Base-by-base conservation (phyloP, 1,139 yeast species). In the Suhomyces bribrorum region DNA sequence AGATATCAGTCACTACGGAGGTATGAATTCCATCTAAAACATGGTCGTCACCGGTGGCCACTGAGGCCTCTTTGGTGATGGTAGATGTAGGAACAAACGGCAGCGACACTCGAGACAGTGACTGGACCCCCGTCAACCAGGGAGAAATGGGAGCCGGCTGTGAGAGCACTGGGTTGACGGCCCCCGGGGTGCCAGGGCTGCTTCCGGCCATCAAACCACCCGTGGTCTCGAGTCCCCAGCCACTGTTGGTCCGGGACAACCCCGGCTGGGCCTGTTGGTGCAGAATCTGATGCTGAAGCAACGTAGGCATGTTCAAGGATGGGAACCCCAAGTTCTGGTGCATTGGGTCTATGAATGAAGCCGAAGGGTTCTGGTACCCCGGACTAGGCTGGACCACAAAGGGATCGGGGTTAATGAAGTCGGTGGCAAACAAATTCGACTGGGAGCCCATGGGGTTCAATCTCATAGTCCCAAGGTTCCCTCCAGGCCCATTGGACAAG, bases 61-160 rank as follows among this genome's bases (percentile, higher is more conserved):
- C 31, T 5, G 28, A n/a, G 8, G 35, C 12, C 13, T 38, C 41
- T 5, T 27, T 24, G 15, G 34, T 28, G 23, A 32, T 32, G 8
- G 33, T 37, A 11, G 48, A 29, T 4, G 42, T 32, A 9, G 67
- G 60, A 14, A 64, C 64, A 48, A 71, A 72, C 2, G 77, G 77
- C 3, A 76, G 70, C 41, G 55, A 59, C 12, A 66, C 73, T 24
- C 77, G 53, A 12, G 75, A 69, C 43, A 49, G 61, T 5, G 66
- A 53, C 37, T 62, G 72, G 16, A 48, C 44, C 7, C 64, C 60
- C 4, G 69, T 48, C 18, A 60, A 39, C 76, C 76, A 70, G 5
- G 77, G 76, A 1, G 75, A 69, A 37, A 66, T 53, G 5, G 75
- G 74, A n/a, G 66, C 53, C 3, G 69, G 66, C 44, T 66, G 75